Evolutionary conservation across 306 rosid species (phyloP).

Genomic region (Albizia julibrissin): DNA sequence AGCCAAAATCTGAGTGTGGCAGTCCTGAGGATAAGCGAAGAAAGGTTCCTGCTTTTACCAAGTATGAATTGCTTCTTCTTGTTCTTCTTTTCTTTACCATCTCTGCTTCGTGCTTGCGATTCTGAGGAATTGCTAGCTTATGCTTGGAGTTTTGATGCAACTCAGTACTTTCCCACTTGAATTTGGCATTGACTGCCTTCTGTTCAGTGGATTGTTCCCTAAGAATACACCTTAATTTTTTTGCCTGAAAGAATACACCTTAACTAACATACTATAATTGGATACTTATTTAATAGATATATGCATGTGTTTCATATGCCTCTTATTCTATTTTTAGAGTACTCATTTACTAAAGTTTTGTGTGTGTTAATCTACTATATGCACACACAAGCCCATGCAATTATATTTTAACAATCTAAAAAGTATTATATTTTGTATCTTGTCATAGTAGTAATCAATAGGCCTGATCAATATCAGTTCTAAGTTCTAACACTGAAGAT

Average conservation of each 20-base stretch:
- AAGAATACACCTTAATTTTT: neutral
- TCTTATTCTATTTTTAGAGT: neutral
- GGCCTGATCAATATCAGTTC: neutral
- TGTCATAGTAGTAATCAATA: neutral
- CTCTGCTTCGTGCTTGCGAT: neutral
- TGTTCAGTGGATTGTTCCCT: neutral
- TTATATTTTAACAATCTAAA: neutral
- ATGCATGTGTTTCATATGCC: neutral
- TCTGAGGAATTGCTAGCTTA: neutral
- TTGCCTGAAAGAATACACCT: too few relatives aligned
- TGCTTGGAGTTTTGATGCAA: neutral
- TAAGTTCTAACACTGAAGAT: neutral
- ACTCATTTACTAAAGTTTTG: neutral
- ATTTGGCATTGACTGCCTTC: neutral
- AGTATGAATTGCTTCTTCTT: slow-evolving; percentile 36
- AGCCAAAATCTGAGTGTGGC: slow-evolving; percentile 46
- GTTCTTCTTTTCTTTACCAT: neutral
- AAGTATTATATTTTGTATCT: neutral
- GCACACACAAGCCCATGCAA: neutral
- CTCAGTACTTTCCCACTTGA: neutral
- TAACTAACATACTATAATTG: neutral
- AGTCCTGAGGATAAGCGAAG: slow-evolving; percentile 72
- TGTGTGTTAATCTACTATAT: neutral
- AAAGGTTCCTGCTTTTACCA: slow-evolving; percentile 52
- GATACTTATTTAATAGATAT: neutral